Evolutionary conservation across 2,329 filamentous ascomycete genomes (phyloP), one percentile per base, ranked within the genome.

Genomic region (Fusarium xylarioides): DNA sequence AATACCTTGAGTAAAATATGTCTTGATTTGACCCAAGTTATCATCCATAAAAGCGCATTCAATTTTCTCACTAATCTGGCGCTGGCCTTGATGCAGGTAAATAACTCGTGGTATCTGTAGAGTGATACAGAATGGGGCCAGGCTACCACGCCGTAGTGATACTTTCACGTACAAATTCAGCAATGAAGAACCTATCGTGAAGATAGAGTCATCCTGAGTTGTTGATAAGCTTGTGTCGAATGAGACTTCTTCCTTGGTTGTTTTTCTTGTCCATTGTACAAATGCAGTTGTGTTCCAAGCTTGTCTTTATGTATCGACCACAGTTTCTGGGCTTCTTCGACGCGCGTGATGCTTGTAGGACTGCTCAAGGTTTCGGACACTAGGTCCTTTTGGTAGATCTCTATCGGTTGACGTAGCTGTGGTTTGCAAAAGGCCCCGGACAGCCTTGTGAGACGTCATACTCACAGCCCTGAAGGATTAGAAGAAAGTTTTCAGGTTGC

Each of bases 51-150:
- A 12, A 2, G 47, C 42, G 0, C 2, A 0, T 4, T 2, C 4
- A 8, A 73, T 8, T 16, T 21, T 19, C 0, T 5, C 1, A 3
- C 59, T 44, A 19, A 61, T 28, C 5, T 50, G 30, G 3, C 3
- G 32, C 11, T 28, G 28, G 2, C 23, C 12, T 3, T 26, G 3
- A 3, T 11, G 1, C 2, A 66, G 1, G 4, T 42, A 42, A 2
- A 73, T 16, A 9, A 73, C n/a, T 4, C 44, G 47, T 3, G 61
- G 68, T n/a, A 63, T 12, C 5, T 65, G 46, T 6, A 73, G 2
- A 4, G 49, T 43, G 2, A 69, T 28, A 6, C 49, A 66, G 1
- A 53, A 18, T 2, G 68, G 61, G 1, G 64, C 26, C 14, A 66
- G n/a, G 3, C 11, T 47, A 4, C 37, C 44, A 18, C 40, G 9